These are phyloP conservation scores for Venturia carpophila DNA, from an alignment of 2,329 filamentous ascomycete genomes.

Conservation along the genomic window DNA sequence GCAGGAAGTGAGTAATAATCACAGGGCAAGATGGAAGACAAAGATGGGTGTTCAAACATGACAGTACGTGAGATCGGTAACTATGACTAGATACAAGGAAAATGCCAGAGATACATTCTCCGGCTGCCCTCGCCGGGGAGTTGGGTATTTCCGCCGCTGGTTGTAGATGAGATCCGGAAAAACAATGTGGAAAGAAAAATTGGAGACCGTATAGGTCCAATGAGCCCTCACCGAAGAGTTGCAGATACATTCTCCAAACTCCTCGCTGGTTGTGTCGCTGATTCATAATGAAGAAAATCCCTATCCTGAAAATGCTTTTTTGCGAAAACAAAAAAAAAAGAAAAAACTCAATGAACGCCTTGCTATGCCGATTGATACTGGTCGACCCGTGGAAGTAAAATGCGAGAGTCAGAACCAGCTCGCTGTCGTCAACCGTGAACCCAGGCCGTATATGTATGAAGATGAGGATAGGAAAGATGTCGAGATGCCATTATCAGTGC, in stretches of 20 bases:
- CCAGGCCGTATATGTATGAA: slow-evolving; percentile 16
- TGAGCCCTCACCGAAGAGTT: slow-evolving; percentile 26
- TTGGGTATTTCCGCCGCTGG: slow-evolving; percentile 32
- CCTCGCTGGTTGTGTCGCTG: slow-evolving; percentile 30
- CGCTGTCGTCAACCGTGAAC: slow-evolving; percentile 20
- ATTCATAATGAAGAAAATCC: background rate
- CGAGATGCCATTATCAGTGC: slow-evolving; percentile 1
- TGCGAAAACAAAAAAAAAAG: no score
- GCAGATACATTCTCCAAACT: slow-evolving; percentile 21
- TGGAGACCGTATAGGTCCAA: slow-evolving; percentile 6
- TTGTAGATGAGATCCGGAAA: slow-evolving; percentile 23
- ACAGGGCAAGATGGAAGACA: background rate
- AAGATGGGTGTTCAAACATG: background rate
- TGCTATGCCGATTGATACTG: slow-evolving; percentile 21
- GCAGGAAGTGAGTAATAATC: background rate
- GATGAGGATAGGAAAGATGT: slow-evolving; percentile 16
- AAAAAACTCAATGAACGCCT: slow-evolving; percentile 22
- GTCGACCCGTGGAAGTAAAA: background rate
- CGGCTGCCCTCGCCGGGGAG: slow-evolving; percentile 27
- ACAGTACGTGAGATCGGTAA: background rate
- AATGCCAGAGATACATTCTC: slow-evolving; percentile 14
- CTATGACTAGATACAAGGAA: background rate
- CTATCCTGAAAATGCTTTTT: slow-evolving; percentile 1
- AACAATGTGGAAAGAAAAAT: background rate
- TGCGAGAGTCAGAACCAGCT: slow-evolving; percentile 35